Conservation (phyloP, 2,329 filamentous ascomycete species). For the Exophiala phaeomuriformis region DNA sequence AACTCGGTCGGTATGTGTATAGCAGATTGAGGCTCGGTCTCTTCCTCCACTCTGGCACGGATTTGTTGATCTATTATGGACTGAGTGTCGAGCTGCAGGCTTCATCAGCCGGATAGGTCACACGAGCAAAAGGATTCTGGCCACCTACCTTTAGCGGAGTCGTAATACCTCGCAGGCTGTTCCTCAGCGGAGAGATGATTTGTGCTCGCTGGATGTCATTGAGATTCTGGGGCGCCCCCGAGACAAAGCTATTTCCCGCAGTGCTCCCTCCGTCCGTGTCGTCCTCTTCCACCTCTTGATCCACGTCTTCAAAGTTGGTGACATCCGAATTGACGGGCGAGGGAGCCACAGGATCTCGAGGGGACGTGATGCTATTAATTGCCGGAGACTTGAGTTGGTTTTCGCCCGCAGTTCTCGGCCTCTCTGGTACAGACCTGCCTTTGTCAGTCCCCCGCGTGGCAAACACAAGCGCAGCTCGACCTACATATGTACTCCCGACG, state of each 20-base stretch:
- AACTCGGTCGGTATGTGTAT: constrained; percentile 87
- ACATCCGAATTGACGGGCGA: constrained; percentile 54
- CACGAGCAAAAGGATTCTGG: background rate
- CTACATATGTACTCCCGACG: constrained; percentile 50
- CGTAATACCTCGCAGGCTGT: constrained; percentile 10
- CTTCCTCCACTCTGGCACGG: constrained; percentile 53
- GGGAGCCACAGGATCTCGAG: constrained; percentile 53
- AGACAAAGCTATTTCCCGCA: constrained; percentile 1
- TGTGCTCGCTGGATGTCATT: constrained; percentile 5
- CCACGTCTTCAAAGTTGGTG: constrained; percentile 75
- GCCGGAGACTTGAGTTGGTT: constrained; percentile 32
- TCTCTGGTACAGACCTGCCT: constrained; percentile 17
- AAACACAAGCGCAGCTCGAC: constrained; percentile 37
- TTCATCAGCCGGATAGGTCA: constrained; percentile 26
- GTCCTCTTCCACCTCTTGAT: constrained; percentile 59
- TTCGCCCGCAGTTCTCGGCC: constrained; percentile 8
- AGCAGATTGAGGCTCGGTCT: constrained; percentile 66
- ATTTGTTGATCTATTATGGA: constrained; percentile 29
- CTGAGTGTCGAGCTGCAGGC: constrained; percentile 40
- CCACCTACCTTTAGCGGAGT: constrained; percentile 15
- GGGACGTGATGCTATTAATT: constrained; percentile 33
- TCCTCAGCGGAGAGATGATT: constrained; percentile 10
- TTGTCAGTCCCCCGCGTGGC: constrained; percentile 33
- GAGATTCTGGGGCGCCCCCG: constrained; percentile 2
- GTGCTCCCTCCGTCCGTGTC: constrained; percentile 5